Conservation (phyloP, 768 basidiomycete genomes). For the Cystobasidium ongulense region DNA sequence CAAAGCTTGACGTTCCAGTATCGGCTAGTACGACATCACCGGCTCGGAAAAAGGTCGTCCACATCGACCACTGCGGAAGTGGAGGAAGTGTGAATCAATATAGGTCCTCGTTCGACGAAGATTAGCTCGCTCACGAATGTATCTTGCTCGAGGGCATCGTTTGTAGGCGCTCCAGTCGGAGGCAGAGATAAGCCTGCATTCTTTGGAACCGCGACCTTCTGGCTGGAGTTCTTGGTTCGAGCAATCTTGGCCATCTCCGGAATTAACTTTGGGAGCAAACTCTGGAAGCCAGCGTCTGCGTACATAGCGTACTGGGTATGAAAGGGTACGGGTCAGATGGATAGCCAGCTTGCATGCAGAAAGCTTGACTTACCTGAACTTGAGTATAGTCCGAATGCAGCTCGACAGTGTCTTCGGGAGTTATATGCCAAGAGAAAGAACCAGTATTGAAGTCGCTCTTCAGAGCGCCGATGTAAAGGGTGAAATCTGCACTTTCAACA, state of each 20-base stretch:
- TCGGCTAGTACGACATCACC: slow-evolving; percentile 67
- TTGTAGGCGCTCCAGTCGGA: slow-evolving; percentile 44
- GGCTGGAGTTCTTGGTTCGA: slow-evolving; percentile 14
- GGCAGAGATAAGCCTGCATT: slow-evolving; percentile 23
- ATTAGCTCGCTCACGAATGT: slow-evolving; percentile 47
- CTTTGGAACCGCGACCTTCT: slow-evolving; percentile 15
- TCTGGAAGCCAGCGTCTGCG: slow-evolving; percentile 41
- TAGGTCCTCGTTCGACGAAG: no score
- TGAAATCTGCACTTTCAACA: slow-evolving; percentile 66
- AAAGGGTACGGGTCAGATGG: not conserved
- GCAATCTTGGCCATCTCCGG: slow-evolving; percentile 28
- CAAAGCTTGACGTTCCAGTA: slow-evolving; percentile 82
- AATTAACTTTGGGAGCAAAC: slow-evolving; percentile 42
- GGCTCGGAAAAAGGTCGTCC: slow-evolving; percentile 35
- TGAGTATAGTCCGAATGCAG: slow-evolving; percentile 59
- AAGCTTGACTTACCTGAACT: slow-evolving; percentile 51
- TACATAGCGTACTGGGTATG: slow-evolving; percentile 33
- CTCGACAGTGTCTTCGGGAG: slow-evolving; percentile 36
- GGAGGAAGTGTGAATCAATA: no score
- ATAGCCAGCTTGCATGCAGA: not conserved
- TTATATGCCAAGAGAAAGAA: slow-evolving; percentile 55
- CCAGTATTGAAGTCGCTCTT: slow-evolving; percentile 77
- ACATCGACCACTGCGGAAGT: slow-evolving; percentile 37
- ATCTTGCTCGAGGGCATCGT: slow-evolving; percentile 53
- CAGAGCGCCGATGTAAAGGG: slow-evolving; percentile 54